Evolutionary conservation across 306 rosid species (phyloP), one percentile per base, ranked within the genome.

Genomic region (Acacia melanoxylon): DNA sequence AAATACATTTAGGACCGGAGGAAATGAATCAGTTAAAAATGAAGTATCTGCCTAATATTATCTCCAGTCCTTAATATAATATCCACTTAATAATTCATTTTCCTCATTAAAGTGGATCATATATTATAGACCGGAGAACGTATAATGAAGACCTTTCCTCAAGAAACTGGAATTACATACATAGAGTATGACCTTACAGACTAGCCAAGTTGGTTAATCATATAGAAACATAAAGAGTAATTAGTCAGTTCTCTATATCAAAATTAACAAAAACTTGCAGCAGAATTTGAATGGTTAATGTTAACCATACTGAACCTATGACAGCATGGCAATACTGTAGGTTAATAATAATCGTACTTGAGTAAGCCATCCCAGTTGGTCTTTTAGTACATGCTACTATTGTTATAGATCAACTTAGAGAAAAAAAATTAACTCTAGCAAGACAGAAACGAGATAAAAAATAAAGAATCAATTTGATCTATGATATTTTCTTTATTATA

Each of bases 121-220:
- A 35, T 35, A 35, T 35, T 35, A 35, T 35, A 1, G 40, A 35
- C 6, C 1, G 37, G 40, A 35, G 40, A 35, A 35, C 0, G 37
- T 35, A 80, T 45, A 78, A 42, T 63, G 79, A 33, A 46, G 51
- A 25, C 67, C 71, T 20, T 63, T 46, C 66, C 49, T 33, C 14
- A 59, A 76, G 65, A 71, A 79, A 68, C 48, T 61, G 31, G 49
- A 51, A 20, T 33, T 70, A 58, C 76, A 31, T 19, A 72, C 45
- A 35, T 31, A 41, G 6, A 11, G 45, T 1, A 31, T 74, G 12
- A 17, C 10, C 6, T 19, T 24, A 44, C 20, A 42, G 56, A 41
- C 2, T 2, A 74, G 35, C 52, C 54, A 25, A 68, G 25, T 7
- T 20, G 45, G 72, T 37, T 37, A 10, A 35, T 66, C 19, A 63